phyloP scores from a whole-genome alignment of 768 basidiomycete genomes.

The Amanita pallidorosea region DNA sequence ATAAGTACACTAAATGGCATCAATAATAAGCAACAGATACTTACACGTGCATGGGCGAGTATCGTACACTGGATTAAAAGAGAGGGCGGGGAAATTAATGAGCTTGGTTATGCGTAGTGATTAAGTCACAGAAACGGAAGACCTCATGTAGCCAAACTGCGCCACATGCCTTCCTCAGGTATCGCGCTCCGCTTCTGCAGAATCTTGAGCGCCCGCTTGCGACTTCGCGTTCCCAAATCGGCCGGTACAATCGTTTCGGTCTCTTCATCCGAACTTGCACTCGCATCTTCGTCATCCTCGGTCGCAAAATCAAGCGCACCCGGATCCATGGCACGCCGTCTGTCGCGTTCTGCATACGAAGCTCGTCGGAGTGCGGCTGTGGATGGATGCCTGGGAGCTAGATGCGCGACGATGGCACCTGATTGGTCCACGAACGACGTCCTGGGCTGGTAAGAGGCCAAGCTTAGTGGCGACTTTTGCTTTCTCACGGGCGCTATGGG shows the following conservation, averaged over 20 bases:
- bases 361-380: constrained; percentile 46
- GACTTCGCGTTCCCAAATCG: constrained; percentile 25
- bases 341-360: constrained; percentile 61
- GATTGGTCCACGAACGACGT: constrained; percentile 29
- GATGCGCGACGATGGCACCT: constrained; percentile 17
- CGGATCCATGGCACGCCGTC: constrained; percentile 52
- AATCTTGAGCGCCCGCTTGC: constrained; percentile 55
- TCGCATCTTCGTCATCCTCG: constrained; percentile 40
- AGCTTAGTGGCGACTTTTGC: constrained; percentile 28
- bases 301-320: constrained; percentile 53
- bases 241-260: constrained; percentile 13
- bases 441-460: constrained; percentile 51
- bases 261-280: constrained; percentile 14
- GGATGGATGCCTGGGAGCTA: constrained; percentile 21
- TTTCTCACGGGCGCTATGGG: constrained; percentile 33
- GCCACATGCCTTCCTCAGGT: constrained; percentile 72
- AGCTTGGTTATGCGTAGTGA: background rate
- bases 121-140: background rate
- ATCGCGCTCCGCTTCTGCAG: constrained; percentile 58
- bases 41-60: background rate
- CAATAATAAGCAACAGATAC: background rate
- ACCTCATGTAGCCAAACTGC: constrained; percentile 47
- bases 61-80: background rate
- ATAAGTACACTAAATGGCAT: background rate
- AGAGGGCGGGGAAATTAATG: background rate